Percentiles rank a stretch among this genome's conserved stretches.
These are phyloP conservation scores for Setaria viridis DNA, from an alignment of 202 grass and related monocot species.

Conservation along the genomic window DNA sequence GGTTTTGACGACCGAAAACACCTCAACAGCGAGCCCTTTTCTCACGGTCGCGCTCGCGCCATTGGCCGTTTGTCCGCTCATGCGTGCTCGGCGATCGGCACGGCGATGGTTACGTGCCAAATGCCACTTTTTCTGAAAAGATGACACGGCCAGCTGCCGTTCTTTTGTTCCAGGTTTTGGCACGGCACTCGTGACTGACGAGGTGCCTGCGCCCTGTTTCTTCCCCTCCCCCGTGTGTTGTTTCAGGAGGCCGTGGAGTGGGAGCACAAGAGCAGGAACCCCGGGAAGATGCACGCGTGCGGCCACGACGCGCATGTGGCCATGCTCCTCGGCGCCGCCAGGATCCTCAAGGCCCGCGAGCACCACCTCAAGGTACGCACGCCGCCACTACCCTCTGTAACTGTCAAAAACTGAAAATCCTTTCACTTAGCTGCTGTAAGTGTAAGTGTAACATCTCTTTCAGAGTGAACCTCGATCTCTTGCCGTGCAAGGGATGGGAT, in stretches of 20 bases:
- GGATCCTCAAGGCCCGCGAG: constrained; percentile 82
- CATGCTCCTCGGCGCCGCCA: constrained; percentile 93
- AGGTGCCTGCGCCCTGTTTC: neutral
- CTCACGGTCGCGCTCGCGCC: no score
- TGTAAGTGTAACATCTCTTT: neutral
- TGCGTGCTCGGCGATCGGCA: neutral
- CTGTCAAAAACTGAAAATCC: neutral
- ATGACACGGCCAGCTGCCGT: neutral
- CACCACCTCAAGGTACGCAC: constrained; percentile 64
- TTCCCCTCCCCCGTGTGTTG: neutral
- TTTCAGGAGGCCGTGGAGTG: constrained; percentile 86
- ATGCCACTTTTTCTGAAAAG: neutral
- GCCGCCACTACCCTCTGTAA: no score
- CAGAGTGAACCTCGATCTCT: neutral
- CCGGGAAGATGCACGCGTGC: constrained; percentile 96
- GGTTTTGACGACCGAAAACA: neutral
- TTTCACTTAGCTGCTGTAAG: neutral
- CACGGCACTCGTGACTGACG: neutral
- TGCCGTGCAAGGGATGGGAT: constrained; percentile 29
- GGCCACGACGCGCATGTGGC: constrained; percentile 98
- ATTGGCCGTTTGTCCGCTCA: neutral
- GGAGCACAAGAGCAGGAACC: constrained; percentile 85
- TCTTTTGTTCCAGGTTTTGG: neutral
- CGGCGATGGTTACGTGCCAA: neutral
- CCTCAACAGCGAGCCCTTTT: neutral